Conservation (phyloP, 73 alveolate species). For the Paramecium caudatum region DNA sequence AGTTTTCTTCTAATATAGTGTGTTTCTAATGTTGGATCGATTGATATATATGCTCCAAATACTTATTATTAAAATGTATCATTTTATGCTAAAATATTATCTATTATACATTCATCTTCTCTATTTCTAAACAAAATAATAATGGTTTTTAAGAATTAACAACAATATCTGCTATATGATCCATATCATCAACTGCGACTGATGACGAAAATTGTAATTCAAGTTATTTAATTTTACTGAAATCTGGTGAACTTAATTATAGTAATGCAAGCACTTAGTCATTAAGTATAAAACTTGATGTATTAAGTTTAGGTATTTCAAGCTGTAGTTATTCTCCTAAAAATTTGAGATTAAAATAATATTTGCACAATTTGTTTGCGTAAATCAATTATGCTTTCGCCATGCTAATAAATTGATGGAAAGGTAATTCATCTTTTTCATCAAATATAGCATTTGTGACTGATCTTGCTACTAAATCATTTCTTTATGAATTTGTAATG, state of each 20-base stretch:
- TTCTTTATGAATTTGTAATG: constrained; percentile 47
- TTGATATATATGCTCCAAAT: constrained; percentile 55
- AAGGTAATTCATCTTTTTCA: constrained; percentile 35
- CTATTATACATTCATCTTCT: constrained; percentile 66
- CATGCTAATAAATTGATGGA: neutral
- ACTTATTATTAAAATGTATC: constrained; percentile 46
- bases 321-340: neutral
- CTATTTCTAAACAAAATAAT: constrained; percentile 53
- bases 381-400: constrained; percentile 46
- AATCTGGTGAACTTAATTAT: constrained; percentile 60
- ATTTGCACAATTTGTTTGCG: constrained; percentile 60
- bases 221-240: constrained; percentile 31
- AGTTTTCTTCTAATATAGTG: constrained; percentile 55
- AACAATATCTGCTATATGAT: constrained; percentile 33
- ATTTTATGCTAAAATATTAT: constrained; percentile 24
- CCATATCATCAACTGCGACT: constrained; percentile 37
- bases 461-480: constrained; percentile 67
- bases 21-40: constrained; percentile 58
- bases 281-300: constrained; percentile 35
- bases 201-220: constrained; percentile 53
- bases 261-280: constrained; percentile 57
- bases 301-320: constrained; percentile 27
- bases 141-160: constrained; percentile 29
- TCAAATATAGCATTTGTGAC: constrained; percentile 63
- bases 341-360: constrained; percentile 46